These are phyloP conservation scores for Pseudogymnoascus sp. DNA, from an alignment of 2,329 filamentous ascomycete genomes.

Conservation along the genomic window DNA sequence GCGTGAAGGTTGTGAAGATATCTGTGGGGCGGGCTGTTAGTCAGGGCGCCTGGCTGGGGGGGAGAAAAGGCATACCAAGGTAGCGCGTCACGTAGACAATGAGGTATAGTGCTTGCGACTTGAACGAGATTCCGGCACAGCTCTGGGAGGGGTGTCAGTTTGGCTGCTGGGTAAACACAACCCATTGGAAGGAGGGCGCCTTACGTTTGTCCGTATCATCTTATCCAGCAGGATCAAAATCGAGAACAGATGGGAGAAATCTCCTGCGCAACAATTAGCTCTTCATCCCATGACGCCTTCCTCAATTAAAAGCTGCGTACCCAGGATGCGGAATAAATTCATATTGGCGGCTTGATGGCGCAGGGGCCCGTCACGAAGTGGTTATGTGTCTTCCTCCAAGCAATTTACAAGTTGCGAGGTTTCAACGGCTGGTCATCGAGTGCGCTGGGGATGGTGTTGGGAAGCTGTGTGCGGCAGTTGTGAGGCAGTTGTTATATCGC, in stretches of 20 bases:
- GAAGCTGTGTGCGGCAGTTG: background rate
- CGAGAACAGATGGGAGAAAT: slow-evolving; percentile 90
- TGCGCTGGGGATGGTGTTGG: background rate
- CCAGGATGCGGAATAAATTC: slow-evolving; percentile 64
- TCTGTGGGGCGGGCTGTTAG: slow-evolving; percentile 43
- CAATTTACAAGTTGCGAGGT: background rate
- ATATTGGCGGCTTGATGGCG: slow-evolving; percentile 37
- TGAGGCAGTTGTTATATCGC: slow-evolving; percentile 2
- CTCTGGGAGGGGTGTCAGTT: slow-evolving; percentile 52
- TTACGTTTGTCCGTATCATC: slow-evolving; percentile 86
- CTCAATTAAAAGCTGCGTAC: slow-evolving; percentile 35
- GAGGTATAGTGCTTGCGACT: slow-evolving; percentile 92
- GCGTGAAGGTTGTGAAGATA: slow-evolving; percentile 75
- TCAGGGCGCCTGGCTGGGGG: background rate
- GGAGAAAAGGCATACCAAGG: slow-evolving; percentile 53
- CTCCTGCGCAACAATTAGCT: slow-evolving; percentile 47
- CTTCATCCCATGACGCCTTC: background rate
- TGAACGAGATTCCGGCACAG: slow-evolving; percentile 96
- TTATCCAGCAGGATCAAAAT: slow-evolving; percentile 95
- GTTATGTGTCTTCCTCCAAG: slow-evolving; percentile 3
- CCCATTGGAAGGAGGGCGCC: slow-evolving; percentile 23
- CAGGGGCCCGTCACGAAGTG: slow-evolving; percentile 4
- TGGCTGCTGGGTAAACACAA: background rate
- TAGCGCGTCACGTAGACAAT: slow-evolving; percentile 92
- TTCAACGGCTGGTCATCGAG: slow-evolving; percentile 7